These are phyloP conservation scores for Hyphodiscus hymeniophilus DNA, from an alignment of 495 filamentous ascomycete species.

Conservation along the genomic window DNA sequence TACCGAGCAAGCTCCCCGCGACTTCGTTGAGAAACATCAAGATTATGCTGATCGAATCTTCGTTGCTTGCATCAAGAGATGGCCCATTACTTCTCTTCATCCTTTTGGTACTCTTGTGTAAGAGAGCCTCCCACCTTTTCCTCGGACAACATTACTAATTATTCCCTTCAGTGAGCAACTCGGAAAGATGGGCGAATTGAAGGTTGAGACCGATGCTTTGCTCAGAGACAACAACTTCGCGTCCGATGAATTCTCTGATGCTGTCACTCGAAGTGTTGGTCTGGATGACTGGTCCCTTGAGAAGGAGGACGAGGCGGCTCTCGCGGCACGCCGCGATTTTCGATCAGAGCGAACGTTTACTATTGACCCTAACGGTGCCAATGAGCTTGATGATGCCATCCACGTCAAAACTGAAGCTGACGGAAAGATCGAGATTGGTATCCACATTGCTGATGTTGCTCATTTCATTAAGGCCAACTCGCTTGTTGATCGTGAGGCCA, in stretches of 20 bases:
- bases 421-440: constrained; percentile 85
- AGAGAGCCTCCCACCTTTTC: too few species aligned
- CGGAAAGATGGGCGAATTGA: constrained; percentile 93
- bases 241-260: constrained; percentile 94
- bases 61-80: constrained; percentile 97
- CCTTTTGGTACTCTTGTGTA: constrained; percentile 97
- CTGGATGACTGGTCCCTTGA: constrained; percentile 85
- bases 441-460: constrained; percentile 92
- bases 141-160: too few species aligned
- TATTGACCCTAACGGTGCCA: constrained; percentile 74
- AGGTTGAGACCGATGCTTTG: constrained; percentile 93
- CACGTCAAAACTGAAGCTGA: constrained; percentile 77
- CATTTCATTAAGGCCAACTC: constrained; percentile 97
- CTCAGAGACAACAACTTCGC: constrained; percentile 98
- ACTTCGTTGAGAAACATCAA: constrained; percentile 98
- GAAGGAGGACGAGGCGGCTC: constrained; percentile 66
- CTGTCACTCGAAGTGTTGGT: constrained; percentile 85
- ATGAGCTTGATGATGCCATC: constrained; percentile 83
- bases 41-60: constrained; percentile 96
- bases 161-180: too few species aligned
- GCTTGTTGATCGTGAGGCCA: constrained; percentile 91
- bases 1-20: constrained; percentile 92
- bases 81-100: constrained; percentile 99
- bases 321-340: constrained; percentile 82
- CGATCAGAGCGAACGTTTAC: constrained; percentile 85